Conservation (phyloP, 371 early-diverging fungal species). For the Rhizomucor pusillus region DNA sequence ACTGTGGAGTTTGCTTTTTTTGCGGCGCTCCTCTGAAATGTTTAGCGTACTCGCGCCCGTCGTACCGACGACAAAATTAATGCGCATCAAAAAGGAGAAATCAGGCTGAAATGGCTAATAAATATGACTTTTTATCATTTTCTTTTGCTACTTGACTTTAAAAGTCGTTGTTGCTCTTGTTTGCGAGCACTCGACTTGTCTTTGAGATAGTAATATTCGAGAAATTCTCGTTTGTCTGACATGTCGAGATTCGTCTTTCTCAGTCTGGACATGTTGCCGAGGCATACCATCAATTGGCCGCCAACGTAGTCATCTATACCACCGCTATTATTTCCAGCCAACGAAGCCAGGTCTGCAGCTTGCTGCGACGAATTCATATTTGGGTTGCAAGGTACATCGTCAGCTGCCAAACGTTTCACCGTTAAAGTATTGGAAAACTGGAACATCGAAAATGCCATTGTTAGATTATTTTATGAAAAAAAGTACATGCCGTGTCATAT, state of each 20-base stretch:
- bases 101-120: no score
- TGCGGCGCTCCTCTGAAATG: no score
- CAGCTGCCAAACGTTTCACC: slow-evolving; percentile 51
- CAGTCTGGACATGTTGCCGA: slow-evolving; percentile 69
- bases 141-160: no score
- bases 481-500: neutral
- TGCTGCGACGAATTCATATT: slow-evolving; percentile 24
- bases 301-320: slow-evolving; percentile 55
- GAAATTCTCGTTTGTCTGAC: slow-evolving; percentile 76
- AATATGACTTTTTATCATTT: no score
- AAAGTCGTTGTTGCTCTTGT: slow-evolving; percentile 7
- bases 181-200: slow-evolving; percentile 32
- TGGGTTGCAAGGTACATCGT: slow-evolving; percentile 48
- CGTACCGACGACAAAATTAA: no score
- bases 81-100: no score
- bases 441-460: neutral
- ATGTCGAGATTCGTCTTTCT: slow-evolving; percentile 72
- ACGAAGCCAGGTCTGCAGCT: slow-evolving; percentile 25
- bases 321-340: slow-evolving; percentile 10
- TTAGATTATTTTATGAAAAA: neutral
- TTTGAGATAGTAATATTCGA: slow-evolving; percentile 69
- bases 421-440: slow-evolving; percentile 61
- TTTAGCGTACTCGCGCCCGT: no score
- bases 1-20: no score
- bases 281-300: slow-evolving; percentile 50